Evolutionary conservation across 176 grass and related monocot genomes (phyloP).

Genomic region (Aegilops sharonensis): DNA sequence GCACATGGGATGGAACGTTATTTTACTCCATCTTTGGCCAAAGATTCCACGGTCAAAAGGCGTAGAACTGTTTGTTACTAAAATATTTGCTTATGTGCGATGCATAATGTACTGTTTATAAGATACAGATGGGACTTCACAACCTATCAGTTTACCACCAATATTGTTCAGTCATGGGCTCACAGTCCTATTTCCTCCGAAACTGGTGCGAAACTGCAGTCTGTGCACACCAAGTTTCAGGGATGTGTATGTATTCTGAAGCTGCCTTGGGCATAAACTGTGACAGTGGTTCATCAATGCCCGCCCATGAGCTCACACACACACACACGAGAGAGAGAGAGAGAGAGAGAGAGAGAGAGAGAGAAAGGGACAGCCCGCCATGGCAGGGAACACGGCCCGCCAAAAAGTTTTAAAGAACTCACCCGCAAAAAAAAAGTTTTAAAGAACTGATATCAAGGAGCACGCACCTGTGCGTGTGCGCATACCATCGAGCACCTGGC

Average conservation of each 20-base stretch:
- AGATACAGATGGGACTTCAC: neutral
- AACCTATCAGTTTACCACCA: neutral
- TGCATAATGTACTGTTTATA: neutral
- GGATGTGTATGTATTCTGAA: neutral
- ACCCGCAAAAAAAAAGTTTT: neutral
- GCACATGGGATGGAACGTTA: neutral
- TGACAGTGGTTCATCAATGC: neutral
- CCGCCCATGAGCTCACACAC: neutral
- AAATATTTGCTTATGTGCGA: neutral
- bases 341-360: too few relatives aligned
- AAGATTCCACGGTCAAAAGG: neutral
- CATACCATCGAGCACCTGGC: constrained; percentile 41
- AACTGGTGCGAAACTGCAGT: neutral
- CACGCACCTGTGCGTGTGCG: constrained; percentile 19
- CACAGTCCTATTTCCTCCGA: neutral
- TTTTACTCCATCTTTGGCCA: neutral
- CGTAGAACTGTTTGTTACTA: neutral
- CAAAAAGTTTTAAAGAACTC: neutral
- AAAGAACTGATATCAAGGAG: neutral
- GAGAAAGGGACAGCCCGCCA: too few relatives aligned
- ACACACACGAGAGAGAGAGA: neutral
- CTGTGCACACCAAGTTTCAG: neutral
- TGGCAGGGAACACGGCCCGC: neutral
- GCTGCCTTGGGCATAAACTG: neutral
- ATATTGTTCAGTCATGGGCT: neutral